Percentiles rank a stretch among this genome's conserved stretches.
These are phyloP conservation scores for Asterella californica DNA, from an alignment of 225 moss, liverwort and hornwort species.

Conservation along the genomic window DNA sequence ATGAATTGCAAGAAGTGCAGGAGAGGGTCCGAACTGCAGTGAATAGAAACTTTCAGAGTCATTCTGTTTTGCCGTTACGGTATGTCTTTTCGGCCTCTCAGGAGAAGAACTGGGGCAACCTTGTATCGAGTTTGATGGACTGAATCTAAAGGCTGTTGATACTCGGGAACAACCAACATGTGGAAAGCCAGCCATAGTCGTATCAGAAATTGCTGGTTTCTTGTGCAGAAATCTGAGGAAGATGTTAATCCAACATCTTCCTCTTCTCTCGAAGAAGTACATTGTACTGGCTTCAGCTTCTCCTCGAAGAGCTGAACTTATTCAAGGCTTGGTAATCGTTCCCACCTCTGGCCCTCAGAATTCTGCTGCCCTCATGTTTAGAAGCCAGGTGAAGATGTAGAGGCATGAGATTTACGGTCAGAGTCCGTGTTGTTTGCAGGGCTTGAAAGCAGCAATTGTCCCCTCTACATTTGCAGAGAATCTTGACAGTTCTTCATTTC, in stretches of 20 bases:
- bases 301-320: conserved; percentile 87
- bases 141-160: no score
- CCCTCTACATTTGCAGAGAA: conserved; percentile 93
- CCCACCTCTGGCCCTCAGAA: not conserved
- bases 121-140: no score
- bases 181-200: no score
- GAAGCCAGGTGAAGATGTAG: not conserved
- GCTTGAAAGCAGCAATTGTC: conserved; percentile 67
- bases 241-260: conserved; percentile 99
- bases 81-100: no score
- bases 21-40: no score
- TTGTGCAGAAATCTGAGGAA: conserved; percentile 9
- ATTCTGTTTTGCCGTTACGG: no score
- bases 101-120: no score
- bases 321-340: conserved; percentile 65
- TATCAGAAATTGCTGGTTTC: no score
- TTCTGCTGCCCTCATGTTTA: not conserved
- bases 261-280: conserved; percentile 72
- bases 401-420: not conserved
- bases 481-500: conserved; percentile 71
- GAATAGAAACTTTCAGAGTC: no score
- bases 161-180: no score
- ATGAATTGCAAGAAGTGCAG: no score
- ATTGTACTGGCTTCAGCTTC: conserved; percentile 93
- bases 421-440: conserved; percentile 44